Evolutionary conservation across 2,329 filamentous ascomycete species (phyloP), one percentile per base, ranked within the genome.

Genomic region (Clonostachys sp.): DNA sequence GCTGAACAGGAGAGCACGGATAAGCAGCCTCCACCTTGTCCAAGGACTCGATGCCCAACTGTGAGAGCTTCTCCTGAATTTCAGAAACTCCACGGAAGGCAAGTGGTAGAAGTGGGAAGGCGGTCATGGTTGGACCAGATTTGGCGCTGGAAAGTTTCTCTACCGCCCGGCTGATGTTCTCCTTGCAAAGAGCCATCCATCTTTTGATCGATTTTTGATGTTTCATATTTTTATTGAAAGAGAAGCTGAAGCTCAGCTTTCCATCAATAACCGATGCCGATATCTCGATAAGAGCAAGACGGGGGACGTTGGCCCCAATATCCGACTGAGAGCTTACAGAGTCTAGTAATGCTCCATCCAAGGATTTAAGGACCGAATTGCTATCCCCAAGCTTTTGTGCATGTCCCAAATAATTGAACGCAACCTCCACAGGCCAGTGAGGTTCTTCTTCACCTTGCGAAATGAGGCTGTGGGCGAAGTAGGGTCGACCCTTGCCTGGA

Each of bases 381-480:
- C 14, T 40, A 5, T 42, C 18, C 9, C 49, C 46, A 2, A 33
- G 3, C 12, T 51, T 42, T 3, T 49, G 49, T 20, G 41, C 47
- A 45, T 51, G 34, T 36, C 52, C 38, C 18, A 47, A 16, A 46
- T 48, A 44, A 47, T 48, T 48, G 47, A 48, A 48, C 9, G 36
- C 16, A 41, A 45, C n/a, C 36, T 48, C 47, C 16, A 45, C 16
- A 9, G 47, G 41, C 24, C 24, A 30, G 24, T 30, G 24, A 30
- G 69, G 39, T 74, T 70, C 33, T 12, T 9, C 17, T 9, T 24
- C 16, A 10, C 24, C 2, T 12, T 38, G 24, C 10, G 61, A 55
- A 2, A 59, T 44, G 5, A 42, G n/a, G 16, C 17, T 14, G 3
- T 44, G 46, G 18, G 42, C 17, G 18, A 48, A 48, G 41, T 53